Conservation (phyloP, 208 protist genomes). For the Leishmania tarentolae region DNA sequence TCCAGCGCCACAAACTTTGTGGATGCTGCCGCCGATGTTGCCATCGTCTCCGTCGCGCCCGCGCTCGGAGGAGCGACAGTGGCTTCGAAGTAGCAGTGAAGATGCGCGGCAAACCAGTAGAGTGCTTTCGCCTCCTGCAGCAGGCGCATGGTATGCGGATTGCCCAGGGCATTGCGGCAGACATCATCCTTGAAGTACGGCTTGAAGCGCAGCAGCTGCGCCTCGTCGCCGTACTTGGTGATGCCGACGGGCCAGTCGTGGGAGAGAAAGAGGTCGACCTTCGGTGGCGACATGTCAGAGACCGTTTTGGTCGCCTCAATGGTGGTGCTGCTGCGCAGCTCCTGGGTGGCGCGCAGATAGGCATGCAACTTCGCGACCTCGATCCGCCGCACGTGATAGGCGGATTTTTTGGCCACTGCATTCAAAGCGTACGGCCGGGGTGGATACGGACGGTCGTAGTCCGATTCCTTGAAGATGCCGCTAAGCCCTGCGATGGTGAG, state of each 20-base stretch:
- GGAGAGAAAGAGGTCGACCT: slow-evolving; percentile 82
- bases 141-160: slow-evolving; percentile 78
- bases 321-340: slow-evolving; percentile 3
- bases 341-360: slow-evolving; percentile 27
- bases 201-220: slow-evolving; percentile 79
- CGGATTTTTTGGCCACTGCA: slow-evolving; percentile 58
- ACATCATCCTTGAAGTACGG: slow-evolving; percentile 90
- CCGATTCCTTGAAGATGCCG: slow-evolving; percentile 88
- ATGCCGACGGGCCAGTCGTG: slow-evolving; percentile 93
- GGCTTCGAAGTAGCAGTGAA: slow-evolving; percentile 90
- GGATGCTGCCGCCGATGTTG: slow-evolving; percentile 5
- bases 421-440: slow-evolving; percentile 62
- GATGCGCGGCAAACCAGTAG: slow-evolving; percentile 87
- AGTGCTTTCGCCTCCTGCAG: slow-evolving; percentile 56
- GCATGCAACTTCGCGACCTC: slow-evolving; percentile 84
- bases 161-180: slow-evolving; percentile 68
- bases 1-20: slow-evolving; percentile 85
- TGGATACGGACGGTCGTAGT: slow-evolving; percentile 82
- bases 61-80: slow-evolving; percentile 42
- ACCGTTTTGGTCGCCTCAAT: neutral
- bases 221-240: slow-evolving; percentile 83
- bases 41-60: too few species aligned
- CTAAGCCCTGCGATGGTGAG: slow-evolving; percentile 80
- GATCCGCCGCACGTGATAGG: slow-evolving; percentile 88
- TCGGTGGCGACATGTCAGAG: slow-evolving; percentile 8